Evolutionary conservation across 306 rosid genomes (phyloP).

Genomic region (Gastrolobium bilobum): DNA sequence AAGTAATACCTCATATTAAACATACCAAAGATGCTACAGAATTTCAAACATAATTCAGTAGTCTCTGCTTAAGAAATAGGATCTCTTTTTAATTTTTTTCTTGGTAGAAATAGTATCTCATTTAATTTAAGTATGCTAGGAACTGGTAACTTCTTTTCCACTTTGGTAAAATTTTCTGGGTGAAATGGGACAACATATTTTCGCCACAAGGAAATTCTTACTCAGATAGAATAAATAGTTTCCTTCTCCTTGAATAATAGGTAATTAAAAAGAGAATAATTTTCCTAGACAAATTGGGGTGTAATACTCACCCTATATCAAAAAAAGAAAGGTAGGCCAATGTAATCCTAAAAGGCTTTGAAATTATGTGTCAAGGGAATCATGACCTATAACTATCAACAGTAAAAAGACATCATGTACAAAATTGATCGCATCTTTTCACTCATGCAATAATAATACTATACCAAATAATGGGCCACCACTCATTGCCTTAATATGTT

Average conservation of each 20-base stretch:
- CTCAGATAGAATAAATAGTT: neutral
- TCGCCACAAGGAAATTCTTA: neutral
- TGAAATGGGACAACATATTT: conserved; percentile 1
- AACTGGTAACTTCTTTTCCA: neutral
- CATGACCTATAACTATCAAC: conserved; percentile 41
- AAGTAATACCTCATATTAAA: neutral
- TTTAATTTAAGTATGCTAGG: neutral
- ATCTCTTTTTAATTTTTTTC: neutral
- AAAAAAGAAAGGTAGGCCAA: conserved; percentile 38
- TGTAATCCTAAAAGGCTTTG: conserved; percentile 25
- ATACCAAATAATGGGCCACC: conserved; percentile 41
- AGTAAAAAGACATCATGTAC: conserved; percentile 27
- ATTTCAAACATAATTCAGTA: conserved; percentile 5
- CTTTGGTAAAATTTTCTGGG: neutral
- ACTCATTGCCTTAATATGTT: conserved; percentile 36
- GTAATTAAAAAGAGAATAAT: neutral
- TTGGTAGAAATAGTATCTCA: neutral
- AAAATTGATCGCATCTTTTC: conserved; percentile 32
- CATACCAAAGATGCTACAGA: neutral
- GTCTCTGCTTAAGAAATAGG: neutral
- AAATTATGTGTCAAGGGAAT: conserved; percentile 5
- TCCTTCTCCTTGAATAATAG: conserved; percentile 7
- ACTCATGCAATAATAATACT: conserved; percentile 34
- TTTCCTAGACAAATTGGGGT: conserved; percentile 31
- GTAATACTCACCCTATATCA: conserved; percentile 6